A percentile compares a stretch with the other conserved stretches of the same genome.
Conservation (phyloP, 371 early-diverging fungal genomes). For the Coemansia sp. region DNA sequence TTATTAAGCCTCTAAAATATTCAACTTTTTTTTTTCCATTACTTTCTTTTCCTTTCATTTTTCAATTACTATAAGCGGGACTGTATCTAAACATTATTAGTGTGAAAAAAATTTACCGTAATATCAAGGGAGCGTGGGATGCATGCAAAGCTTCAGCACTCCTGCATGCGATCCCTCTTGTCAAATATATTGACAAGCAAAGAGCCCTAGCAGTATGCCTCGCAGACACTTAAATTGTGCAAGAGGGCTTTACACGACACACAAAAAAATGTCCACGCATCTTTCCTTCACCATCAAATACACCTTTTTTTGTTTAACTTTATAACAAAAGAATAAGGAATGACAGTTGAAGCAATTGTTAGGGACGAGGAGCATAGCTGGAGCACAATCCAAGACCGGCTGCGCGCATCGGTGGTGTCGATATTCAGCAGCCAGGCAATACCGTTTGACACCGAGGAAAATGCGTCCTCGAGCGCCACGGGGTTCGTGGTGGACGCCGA, state of each 20-base stretch:
- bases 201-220: too few species aligned
- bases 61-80: too few species aligned
- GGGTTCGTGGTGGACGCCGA: slow-evolving; percentile 92
- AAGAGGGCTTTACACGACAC: too few species aligned
- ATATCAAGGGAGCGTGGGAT: too few species aligned
- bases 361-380: slow-evolving; percentile 4
- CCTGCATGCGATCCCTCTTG: too few species aligned
- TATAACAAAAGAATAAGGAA: not conserved
- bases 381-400: slow-evolving; percentile 24
- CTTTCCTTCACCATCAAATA: not conserved
- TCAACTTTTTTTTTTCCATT: not conserved
- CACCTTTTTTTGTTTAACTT: too few species aligned
- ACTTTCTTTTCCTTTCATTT: not conserved
- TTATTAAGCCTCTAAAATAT: not conserved
- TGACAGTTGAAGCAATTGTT: not conserved
- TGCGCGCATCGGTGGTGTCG: slow-evolving; percentile 29
- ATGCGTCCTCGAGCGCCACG: slow-evolving; percentile 67
- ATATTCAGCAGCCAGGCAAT: not conserved
- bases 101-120: too few species aligned
- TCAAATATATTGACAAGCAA: too few species aligned
- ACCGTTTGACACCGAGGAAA: slow-evolving; percentile 77
- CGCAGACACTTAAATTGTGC: too few species aligned
- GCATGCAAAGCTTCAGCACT: too few species aligned
- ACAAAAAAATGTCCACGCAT: not conserved
- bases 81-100: too few species aligned